Base-by-base conservation (phyloP, 331 rosid genomes). In the Erythrophleum ivorense region DNA sequence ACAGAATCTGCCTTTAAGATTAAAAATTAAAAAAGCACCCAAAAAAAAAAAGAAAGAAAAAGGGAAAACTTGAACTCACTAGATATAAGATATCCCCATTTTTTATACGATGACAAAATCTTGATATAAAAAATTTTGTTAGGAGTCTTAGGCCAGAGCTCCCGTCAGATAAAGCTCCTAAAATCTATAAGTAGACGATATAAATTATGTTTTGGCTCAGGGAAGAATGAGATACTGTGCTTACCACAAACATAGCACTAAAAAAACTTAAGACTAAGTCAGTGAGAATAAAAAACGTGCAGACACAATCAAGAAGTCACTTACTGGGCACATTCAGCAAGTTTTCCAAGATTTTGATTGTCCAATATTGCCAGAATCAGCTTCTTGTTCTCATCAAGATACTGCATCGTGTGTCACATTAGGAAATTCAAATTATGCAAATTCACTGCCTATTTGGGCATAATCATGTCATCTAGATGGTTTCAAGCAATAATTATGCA, bases 241-340 rank as follows among this genome's bases (percentile, higher is more conserved):
- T 6, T 31, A 9, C 66, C 24, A 60, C 1, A 24, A 38, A 60
- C 4, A 11, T 24, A 29, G 66, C 12, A 36, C 5, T 14, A 8
- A 10, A 60, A 12, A 60, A 24, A 60, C 1, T 60, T n/a, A 29
- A 55, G 62, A 7, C 11, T n/a, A 55, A 55, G 12, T 19, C 4
- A 6, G 62, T 4, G 3, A 53, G 21, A 53, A 53, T 7, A n/a
- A 55, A 36, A 55, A 19, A 19, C 5, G 7, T 9, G 31, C 14
- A 31, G 67, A 31, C 67, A 62, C 0, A 12, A 16, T 31, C 9
- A 40, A 24, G 67, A 60, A 60, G 13, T 36, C 40, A 60, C 41
- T 60, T 60, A 60, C 67, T 60, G 67, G 12, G 67, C 67, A 31
- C 67, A 62, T 62, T 62, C 67, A 33, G 67, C 67, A 10, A 62